These are phyloP conservation scores for Fusarium gaditjirri DNA, from an alignment of 2,329 filamentous ascomycete genomes.

Conservation along the genomic window DNA sequence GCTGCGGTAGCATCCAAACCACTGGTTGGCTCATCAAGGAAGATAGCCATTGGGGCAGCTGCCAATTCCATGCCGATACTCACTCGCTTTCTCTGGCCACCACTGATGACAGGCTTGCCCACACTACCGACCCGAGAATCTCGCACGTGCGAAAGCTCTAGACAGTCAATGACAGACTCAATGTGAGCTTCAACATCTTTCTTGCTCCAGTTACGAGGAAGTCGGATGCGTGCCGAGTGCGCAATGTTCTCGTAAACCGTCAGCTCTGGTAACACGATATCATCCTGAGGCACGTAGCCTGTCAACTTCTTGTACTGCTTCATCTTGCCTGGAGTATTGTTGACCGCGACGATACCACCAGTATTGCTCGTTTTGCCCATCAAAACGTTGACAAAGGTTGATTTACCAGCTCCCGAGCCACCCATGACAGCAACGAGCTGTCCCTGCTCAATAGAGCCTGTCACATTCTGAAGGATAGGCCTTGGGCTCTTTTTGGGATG, in stretches of 20 bases:
- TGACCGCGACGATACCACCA: conserved; percentile 62
- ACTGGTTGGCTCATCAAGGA: conserved; percentile 65
- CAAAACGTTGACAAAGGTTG: conserved; percentile 69
- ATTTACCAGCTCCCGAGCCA: conserved; percentile 68
- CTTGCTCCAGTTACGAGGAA: conserved; percentile 63
- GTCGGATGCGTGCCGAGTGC: conserved; percentile 65
- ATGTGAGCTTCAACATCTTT: conserved; percentile 63
- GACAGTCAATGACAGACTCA: conserved; percentile 65
- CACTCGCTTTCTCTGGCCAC: conserved; percentile 67
- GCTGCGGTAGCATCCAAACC: conserved; percentile 66
- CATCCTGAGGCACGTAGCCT: conserved; percentile 71
- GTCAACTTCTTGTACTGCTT: conserved; percentile 68
- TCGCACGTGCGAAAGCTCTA: conserved; percentile 63
- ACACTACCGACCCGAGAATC: conserved; percentile 63
- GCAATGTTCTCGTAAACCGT: conserved; percentile 72
- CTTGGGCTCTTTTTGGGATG: conserved; percentile 57
- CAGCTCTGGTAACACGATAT: conserved; percentile 67
- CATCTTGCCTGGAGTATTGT: conserved; percentile 60
- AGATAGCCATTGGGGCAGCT: conserved; percentile 65
- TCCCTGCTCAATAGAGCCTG: conserved; percentile 63
- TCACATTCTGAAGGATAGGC: conserved; percentile 63
- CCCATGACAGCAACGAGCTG: conserved; percentile 70
- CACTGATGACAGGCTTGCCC: conserved; percentile 63
- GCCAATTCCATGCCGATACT: conserved; percentile 69
- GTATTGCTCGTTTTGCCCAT: conserved; percentile 67